Evolutionary conservation across 768 basidiomycete species (phyloP).

Genomic region (Leccinum aurantiacum): DNA sequence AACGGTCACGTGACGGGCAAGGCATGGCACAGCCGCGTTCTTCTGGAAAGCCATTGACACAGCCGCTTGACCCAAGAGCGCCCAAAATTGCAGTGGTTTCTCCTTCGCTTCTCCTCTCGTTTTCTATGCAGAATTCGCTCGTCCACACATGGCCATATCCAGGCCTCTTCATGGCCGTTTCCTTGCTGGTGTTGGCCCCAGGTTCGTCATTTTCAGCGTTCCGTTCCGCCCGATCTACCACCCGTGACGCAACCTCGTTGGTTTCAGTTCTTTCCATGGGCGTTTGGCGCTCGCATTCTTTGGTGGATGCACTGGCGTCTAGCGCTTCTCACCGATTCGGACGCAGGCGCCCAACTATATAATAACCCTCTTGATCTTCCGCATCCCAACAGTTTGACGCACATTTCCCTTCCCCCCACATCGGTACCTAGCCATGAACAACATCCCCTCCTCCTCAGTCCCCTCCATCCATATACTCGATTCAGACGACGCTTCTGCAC

Average conservation of each 20-base stretch:
- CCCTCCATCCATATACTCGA: slow-evolving; percentile 20
- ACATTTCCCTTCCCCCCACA: not conserved
- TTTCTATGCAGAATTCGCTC: slow-evolving; percentile 13
- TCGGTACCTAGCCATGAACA: slow-evolving; percentile 12
- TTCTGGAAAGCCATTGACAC: not conserved
- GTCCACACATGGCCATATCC: not conserved
- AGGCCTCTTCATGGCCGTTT: not conserved
- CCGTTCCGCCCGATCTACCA: slow-evolving; percentile 1
- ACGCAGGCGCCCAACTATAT: slow-evolving; percentile 14
- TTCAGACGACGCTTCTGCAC: slow-evolving; percentile 11
- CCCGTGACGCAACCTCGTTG: slow-evolving; percentile 3
- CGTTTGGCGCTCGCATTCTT: not conserved
- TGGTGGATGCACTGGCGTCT: slow-evolving; percentile 13
- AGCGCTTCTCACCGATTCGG: slow-evolving; percentile 9
- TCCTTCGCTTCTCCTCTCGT: not conserved
- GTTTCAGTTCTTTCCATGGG: slow-evolving; percentile 4
- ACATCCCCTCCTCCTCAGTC: slow-evolving; percentile 8
- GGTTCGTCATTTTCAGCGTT: slow-evolving; percentile 1
- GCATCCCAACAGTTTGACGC: slow-evolving; percentile 10
- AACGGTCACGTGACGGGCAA: too few relatives aligned
- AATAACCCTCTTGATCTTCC: slow-evolving; percentile 17
- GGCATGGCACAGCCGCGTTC: too few relatives aligned
- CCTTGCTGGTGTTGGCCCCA: not conserved
- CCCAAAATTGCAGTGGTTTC: too few relatives aligned
- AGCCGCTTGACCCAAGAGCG: not conserved